phyloP scores from a whole-genome alignment of 129 eudicot species.

The Apium graveolens region DNA sequence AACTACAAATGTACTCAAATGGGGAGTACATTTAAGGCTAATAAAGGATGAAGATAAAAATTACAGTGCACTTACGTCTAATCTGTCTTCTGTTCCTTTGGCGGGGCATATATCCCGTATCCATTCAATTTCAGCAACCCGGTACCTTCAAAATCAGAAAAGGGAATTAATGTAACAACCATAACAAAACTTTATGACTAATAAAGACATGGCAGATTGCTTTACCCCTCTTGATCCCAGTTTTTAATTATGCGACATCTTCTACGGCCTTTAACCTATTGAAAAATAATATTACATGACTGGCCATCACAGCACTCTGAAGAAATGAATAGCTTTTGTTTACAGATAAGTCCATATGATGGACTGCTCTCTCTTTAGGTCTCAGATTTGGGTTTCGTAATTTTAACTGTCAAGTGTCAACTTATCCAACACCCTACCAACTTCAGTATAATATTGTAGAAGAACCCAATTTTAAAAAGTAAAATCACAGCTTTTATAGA shows the following conservation, averaged over 20 bases:
- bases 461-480: not conserved
- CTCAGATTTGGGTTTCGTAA: not conserved
- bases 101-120: conserved; percentile 54
- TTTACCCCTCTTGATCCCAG: conserved; percentile 99
- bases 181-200: not conserved
- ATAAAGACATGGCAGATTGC: conserved; percentile 4
- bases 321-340: not conserved
- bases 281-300: conserved; percentile 8
- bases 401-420: not conserved
- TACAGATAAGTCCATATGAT: not conserved
- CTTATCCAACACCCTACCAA: not conserved
- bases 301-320: not conserved
- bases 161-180: not conserved
- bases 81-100: conserved; percentile 68
- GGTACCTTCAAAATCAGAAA: conserved; percentile 50
- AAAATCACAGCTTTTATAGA: not conserved
- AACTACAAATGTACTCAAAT: no score
- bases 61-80: conserved; percentile 43
- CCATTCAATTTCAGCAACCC: conserved; percentile 93
- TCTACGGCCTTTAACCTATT: conserved; percentile 86
- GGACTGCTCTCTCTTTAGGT: not conserved
- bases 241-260: conserved; percentile 75
- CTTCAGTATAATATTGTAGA: not conserved
- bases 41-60: no score
- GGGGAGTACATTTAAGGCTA: no score